phyloP scores from a whole-genome alignment of 805 yeast species.

The Yamadazyma scolyti region DNA sequence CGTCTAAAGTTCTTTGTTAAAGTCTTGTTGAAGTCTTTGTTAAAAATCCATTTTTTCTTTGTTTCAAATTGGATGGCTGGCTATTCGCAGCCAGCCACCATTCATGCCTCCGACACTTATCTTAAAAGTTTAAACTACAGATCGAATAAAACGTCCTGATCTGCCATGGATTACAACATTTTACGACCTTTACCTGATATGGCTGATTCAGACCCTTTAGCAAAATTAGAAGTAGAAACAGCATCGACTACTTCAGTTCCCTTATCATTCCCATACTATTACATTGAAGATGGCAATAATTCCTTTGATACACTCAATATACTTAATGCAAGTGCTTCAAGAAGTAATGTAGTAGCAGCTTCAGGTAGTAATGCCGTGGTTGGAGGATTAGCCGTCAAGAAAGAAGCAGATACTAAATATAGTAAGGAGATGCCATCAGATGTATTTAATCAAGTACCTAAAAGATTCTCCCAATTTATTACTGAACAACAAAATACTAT shows the following conservation, averaged over 20 bases:
- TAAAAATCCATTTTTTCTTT: too few species aligned
- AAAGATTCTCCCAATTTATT: conserved; percentile 37
- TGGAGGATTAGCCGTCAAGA: conserved; percentile 3
- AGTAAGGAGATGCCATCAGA: conserved; percentile 2
- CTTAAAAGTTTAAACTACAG: too few species aligned
- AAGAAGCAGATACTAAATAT: conserved; percentile 1
- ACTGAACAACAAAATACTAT: conserved; percentile 28
- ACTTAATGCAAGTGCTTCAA: conserved; percentile 8
- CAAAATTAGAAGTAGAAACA: conserved; percentile 20
- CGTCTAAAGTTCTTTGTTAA: too few species aligned
- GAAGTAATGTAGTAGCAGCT: too few species aligned
- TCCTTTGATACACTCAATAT: conserved; percentile 26
- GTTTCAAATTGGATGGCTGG: conserved; percentile 1
- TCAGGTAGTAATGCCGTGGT: conserved; percentile 4
- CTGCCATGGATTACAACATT: too few species aligned
- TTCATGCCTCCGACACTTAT: too few species aligned
- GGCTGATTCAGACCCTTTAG: conserved; percentile 10
- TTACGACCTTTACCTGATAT: too few species aligned
- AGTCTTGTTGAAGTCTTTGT: too few species aligned
- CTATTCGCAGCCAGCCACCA: conserved; percentile 4
- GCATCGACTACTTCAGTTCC: conserved; percentile 25
- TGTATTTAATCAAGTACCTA: conserved; percentile 34
- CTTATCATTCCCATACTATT: conserved; percentile 24
- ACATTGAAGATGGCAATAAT: conserved; percentile 16
- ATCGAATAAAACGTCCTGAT: too few species aligned